Evolutionary conservation across 106 monocot species (phyloP).

Genomic region (Apostasia shenzhenica): DNA sequence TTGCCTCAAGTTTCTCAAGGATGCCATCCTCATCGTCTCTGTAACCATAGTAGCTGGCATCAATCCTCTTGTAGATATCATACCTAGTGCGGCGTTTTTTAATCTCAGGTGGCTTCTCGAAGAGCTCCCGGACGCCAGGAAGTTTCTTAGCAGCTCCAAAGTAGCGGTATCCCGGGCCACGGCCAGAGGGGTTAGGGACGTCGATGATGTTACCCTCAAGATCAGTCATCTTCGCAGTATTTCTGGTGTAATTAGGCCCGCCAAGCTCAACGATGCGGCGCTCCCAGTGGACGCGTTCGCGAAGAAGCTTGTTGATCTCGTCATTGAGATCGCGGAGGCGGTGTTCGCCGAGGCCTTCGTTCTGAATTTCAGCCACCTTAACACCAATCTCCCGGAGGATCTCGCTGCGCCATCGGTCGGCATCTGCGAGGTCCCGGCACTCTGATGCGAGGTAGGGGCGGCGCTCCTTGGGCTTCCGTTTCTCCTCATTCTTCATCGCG

Average conservation of each 20-base stretch:
- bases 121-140: conserved; percentile 91
- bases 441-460: conserved; percentile 91
- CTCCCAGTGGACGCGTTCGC: conserved; percentile 90
- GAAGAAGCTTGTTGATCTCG: conserved; percentile 96
- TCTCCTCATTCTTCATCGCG: conserved; percentile 97
- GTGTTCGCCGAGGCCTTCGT: conserved; percentile 94
- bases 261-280: conserved; percentile 84
- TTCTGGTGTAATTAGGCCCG: conserved; percentile 55
- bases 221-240: conserved; percentile 82
- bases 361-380: conserved; percentile 94
- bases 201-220: conserved; percentile 90
- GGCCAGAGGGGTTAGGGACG: conserved; percentile 86
- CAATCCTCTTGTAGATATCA: conserved; percentile 89
- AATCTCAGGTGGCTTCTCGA: conserved; percentile 94
- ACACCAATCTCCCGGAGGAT: conserved; percentile 89
- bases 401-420: conserved; percentile 82
- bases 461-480: conserved; percentile 88
- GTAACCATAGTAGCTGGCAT: conserved; percentile 93
- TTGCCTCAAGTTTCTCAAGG: conserved; percentile 71
- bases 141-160: conserved; percentile 98
- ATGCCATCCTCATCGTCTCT: conserved; percentile 95
- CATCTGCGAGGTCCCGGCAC: conserved; percentile 98
- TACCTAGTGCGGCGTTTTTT: conserved; percentile 66
- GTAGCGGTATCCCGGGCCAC: conserved; percentile 93
- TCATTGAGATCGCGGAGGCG: conserved; percentile 93